These are phyloP conservation scores for Selenicereus undatus DNA, from an alignment of 148 eudicot genomes.

Conservation along the genomic window DNA sequence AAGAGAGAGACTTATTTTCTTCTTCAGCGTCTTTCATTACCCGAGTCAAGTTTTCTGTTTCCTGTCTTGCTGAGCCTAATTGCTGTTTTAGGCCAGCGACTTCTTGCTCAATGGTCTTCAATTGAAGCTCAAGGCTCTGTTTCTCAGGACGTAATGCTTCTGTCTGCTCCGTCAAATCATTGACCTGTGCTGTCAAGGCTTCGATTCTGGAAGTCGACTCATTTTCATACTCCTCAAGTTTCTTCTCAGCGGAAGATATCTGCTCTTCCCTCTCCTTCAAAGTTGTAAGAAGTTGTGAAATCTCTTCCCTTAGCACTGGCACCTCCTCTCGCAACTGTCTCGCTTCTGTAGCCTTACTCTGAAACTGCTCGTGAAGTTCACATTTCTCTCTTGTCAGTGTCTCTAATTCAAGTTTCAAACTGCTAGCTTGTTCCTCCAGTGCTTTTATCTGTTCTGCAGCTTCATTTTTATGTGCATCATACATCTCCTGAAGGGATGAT, in stretches of 20 bases:
- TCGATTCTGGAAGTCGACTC: conserved; percentile 37
- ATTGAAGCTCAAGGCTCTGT: conserved; percentile 42
- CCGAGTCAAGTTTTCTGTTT: conserved; percentile 40
- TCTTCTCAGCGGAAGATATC: conserved; percentile 34
- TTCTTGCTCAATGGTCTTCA: conserved; percentile 36
- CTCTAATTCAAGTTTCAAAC: conserved; percentile 43
- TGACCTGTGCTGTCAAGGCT: conserved; percentile 39
- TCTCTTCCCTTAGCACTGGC: conserved; percentile 22
- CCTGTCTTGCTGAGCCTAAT: conserved; percentile 43
- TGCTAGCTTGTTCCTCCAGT: conserved; percentile 31
- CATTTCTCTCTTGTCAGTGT: conserved; percentile 33
- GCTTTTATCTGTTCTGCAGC: conserved; percentile 34
- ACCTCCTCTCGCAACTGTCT: conserved; percentile 25
- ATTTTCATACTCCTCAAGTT: conserved; percentile 39
- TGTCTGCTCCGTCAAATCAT: conserved; percentile 31
- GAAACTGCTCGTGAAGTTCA: conserved; percentile 38
- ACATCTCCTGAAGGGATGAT: conserved; percentile 35
- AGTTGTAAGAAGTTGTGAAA: conserved; percentile 22
- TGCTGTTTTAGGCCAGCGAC: conserved; percentile 34
- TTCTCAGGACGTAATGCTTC: conserved; percentile 39
- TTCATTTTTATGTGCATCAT: conserved; percentile 34
- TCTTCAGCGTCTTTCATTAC: conserved; percentile 42
- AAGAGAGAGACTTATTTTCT: conserved; percentile 46
- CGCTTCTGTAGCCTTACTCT: conserved; percentile 30
- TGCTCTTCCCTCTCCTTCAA: conserved; percentile 48